These are phyloP conservation scores for Suillus placidus DNA, from an alignment of 768 basidiomycete genomes.

Conservation along the genomic window DNA sequence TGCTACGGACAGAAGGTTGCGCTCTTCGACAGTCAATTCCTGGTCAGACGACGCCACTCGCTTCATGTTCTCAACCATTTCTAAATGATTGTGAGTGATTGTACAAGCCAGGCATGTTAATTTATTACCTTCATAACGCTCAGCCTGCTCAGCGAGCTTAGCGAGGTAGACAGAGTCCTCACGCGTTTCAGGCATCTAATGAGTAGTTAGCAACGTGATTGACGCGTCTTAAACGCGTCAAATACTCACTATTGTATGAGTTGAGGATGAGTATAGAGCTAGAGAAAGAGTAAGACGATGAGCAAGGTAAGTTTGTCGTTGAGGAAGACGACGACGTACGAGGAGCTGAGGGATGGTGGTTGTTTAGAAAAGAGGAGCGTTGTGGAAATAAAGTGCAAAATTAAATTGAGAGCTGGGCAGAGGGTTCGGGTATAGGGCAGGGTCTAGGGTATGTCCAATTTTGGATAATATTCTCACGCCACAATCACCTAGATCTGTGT, in stretches of 20 bases:
- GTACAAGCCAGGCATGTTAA: neutral
- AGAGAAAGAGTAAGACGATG: conserved; percentile 27
- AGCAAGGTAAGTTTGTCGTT: conserved; percentile 38
- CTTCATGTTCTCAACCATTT: conserved; percentile 99
- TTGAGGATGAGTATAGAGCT: conserved; percentile 26
- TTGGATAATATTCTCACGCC: conserved; percentile 25
- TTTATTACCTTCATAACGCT: conserved; percentile 91
- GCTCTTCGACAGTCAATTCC: conserved; percentile 98
- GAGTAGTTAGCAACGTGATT: conserved; percentile 21
- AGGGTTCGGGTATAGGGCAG: conserved; percentile 62
- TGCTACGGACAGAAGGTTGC: conserved; percentile 95
- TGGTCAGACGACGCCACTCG: conserved; percentile 96
- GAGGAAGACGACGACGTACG: conserved; percentile 45
- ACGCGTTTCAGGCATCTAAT: conserved; percentile 76
- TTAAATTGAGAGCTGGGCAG: conserved; percentile 74
- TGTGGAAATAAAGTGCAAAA: conserved; percentile 53
- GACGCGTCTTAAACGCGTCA: conserved; percentile 45
- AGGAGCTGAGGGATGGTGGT: conserved; percentile 47
- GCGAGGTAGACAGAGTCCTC: conserved; percentile 99
- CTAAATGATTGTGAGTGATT: conserved; percentile 39
- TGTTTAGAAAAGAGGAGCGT: conserved; percentile 45
- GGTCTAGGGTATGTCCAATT: conserved; percentile 35
- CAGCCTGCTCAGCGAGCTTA: conserved; percentile 99
- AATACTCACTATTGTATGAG: conserved; percentile 44
- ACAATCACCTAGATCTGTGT: conserved; percentile 15